A percentile compares a stretch with the other conserved stretches of the same genome.
Conservation (phyloP, 768 basidiomycete species). For the Heimioporus sp. region DNA sequence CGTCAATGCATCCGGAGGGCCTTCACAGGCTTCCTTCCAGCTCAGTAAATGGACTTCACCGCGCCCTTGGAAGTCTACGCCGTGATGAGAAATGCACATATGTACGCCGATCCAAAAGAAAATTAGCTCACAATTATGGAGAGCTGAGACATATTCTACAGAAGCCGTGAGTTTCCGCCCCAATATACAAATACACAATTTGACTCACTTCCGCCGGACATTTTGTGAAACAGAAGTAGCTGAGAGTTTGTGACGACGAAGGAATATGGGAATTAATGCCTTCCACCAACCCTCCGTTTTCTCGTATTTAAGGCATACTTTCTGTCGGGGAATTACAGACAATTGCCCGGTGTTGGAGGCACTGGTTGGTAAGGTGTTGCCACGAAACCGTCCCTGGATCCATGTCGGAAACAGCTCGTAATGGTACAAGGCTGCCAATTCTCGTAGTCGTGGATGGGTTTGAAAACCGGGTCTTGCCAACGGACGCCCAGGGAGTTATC, state of each 20-base stretch:
- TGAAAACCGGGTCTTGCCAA: slow-evolving; percentile 17
- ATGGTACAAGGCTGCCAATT: background rate
- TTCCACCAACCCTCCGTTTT: background rate
- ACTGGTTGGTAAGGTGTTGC: slow-evolving; percentile 1
- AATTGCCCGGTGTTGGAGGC: background rate
- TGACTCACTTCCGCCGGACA: slow-evolving; percentile 23
- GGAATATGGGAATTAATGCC: background rate
- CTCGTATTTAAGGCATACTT: slow-evolving; percentile 25
- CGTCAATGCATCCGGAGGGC: slow-evolving; percentile 38
- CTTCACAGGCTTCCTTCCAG: slow-evolving; percentile 40
- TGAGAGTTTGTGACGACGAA: background rate
- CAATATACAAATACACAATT: background rate
- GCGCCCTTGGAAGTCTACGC: slow-evolving; percentile 38
- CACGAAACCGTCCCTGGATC: slow-evolving; percentile 5
- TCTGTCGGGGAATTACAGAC: slow-evolving; percentile 6
- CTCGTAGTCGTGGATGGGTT: slow-evolving; percentile 16
- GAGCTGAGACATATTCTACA: slow-evolving; percentile 31
- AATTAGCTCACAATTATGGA: slow-evolving; percentile 47
- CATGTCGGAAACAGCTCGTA: background rate
- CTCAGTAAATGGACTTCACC: slow-evolving; percentile 33
- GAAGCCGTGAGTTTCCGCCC: slow-evolving; percentile 8
- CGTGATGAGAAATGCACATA: background rate
- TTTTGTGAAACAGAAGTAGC: slow-evolving; percentile 3
- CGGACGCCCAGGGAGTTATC: slow-evolving; percentile 1
- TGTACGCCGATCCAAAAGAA: background rate